Conservation (phyloP, 139 green algal species). For the Volvox africanus region DNA sequence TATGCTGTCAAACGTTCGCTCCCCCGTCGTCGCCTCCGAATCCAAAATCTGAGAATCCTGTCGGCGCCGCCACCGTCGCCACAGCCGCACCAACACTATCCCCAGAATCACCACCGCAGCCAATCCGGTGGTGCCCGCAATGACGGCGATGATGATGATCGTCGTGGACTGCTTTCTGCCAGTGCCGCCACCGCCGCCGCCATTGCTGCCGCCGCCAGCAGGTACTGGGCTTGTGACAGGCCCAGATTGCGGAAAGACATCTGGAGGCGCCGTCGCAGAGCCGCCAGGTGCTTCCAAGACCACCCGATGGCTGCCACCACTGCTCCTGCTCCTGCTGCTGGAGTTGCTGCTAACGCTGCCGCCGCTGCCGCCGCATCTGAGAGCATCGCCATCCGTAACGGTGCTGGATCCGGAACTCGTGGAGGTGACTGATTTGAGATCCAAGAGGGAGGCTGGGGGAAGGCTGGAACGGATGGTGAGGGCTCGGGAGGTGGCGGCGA, state of each 20-base stretch:
- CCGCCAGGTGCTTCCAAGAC: neutral
- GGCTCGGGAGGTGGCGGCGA: too few species aligned
- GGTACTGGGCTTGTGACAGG: neutral
- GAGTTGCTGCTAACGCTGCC: neutral
- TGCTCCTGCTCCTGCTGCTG: too few species aligned
- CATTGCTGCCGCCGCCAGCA: neutral
- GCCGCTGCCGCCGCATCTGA: neutral
- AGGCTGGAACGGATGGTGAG: too few species aligned
- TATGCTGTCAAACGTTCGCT: slow-evolving; percentile 1
- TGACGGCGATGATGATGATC: neutral
- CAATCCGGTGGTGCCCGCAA: neutral
- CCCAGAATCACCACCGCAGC: neutral
- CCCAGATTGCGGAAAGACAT: neutral
- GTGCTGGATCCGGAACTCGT: neutral
- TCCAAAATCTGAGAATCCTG: neutral
- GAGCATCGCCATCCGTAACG: neutral
- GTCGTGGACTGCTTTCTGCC: neutral
- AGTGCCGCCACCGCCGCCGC: neutral
- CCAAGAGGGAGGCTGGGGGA: neutral
- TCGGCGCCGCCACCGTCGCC: neutral
- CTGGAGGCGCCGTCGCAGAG: neutral
- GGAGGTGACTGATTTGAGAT: neutral
- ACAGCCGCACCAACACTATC: neutral
- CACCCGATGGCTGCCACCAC: neutral
- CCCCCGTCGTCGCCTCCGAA: neutral